Evolutionary conservation across 176 grass and related monocot species (phyloP).

Genomic region (Avena insularis): DNA sequence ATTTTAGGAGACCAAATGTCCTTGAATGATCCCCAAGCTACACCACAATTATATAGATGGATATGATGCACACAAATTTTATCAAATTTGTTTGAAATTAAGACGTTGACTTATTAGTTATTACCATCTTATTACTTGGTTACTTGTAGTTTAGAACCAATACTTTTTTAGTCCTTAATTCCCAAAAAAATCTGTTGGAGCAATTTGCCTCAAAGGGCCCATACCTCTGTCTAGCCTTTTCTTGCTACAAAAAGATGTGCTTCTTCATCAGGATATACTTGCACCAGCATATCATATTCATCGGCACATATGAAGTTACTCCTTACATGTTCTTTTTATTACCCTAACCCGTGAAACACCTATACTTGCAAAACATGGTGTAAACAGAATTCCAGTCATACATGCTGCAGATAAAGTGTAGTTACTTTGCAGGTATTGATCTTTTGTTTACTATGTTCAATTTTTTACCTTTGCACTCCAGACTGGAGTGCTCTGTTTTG

Average conservation of each 20-base stretch:
- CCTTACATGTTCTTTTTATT: background rate
- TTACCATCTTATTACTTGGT: conserved; percentile 12
- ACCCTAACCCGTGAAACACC: background rate
- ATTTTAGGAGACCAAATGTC: conserved; percentile 1
- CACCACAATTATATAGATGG: background rate
- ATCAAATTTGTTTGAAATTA: background rate
- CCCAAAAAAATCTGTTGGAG: background rate
- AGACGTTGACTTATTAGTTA: background rate
- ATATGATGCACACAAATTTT: background rate
- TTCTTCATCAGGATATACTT: background rate
- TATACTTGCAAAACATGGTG: background rate
- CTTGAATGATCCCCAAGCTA: conserved; percentile 13
- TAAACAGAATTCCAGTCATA: conserved; percentile 27
- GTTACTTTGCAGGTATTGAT: conserved; percentile 1
- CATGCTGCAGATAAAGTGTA: conserved; percentile 18
- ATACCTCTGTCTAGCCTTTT: background rate
- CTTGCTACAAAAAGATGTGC: background rate
- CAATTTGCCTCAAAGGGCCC: background rate
- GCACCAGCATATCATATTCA: conserved; percentile 6
- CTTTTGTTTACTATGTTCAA: background rate
- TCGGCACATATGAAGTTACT: background rate
- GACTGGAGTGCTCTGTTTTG: conserved; percentile 15
- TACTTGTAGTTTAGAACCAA: background rate
- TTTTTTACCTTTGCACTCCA: conserved; percentile 27
- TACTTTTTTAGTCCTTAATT: background rate